Evolutionary conservation across 164 flowering plant species (phyloP), one percentile per base, ranked within the genome.

Genomic region (Nymphaea thermarum): DNA sequence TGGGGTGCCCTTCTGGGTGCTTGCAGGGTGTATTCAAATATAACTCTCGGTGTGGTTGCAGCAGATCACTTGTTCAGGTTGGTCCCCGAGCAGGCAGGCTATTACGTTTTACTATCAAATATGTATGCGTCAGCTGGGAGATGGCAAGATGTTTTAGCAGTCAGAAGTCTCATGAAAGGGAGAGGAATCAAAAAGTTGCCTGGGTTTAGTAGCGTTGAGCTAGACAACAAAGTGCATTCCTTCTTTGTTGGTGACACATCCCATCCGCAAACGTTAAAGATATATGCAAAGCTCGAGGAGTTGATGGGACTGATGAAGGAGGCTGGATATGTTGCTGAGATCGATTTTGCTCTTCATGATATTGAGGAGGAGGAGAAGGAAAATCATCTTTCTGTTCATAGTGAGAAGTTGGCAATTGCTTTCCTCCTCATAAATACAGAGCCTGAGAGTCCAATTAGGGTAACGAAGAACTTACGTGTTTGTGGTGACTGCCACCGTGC

Each of bases 1-100:
- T 72, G 74, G 74, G 70, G 74, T 12, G 74, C 74, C 53, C 63
- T 72, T 14, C 67, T 72, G 61, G 63, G 74, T 63, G 70, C 74
- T 72, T 72, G 67, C 60, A 68, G 66, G 63, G 70, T 67, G 42
- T 67, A 63, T 53, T 67, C 70, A 47, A 67, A 72, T 43, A 67
- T 63, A 59, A 53, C 55, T 4, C 41, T 72, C 62, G 74, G 70
- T 60, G 53, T 67, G 16, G 44, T 63, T 16, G 74, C 74, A 41
- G 74, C 74, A 25, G 70, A 72, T 67, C 66, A 67, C 36, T 64
- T 72, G 66, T 72, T 72, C 65, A 67, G 36, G 53, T 43, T 72
- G 60, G 70, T 53, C n/a, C 74, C 74, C 17, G 59, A 67, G 47
- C 74, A 67, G 62, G 66, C 74, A 16, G 74, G 70, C 5, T 72